These are phyloP conservation scores for Rhodotorula kratochvilovae DNA, from an alignment of 768 basidiomycete genomes.

Conservation along the genomic window DNA sequence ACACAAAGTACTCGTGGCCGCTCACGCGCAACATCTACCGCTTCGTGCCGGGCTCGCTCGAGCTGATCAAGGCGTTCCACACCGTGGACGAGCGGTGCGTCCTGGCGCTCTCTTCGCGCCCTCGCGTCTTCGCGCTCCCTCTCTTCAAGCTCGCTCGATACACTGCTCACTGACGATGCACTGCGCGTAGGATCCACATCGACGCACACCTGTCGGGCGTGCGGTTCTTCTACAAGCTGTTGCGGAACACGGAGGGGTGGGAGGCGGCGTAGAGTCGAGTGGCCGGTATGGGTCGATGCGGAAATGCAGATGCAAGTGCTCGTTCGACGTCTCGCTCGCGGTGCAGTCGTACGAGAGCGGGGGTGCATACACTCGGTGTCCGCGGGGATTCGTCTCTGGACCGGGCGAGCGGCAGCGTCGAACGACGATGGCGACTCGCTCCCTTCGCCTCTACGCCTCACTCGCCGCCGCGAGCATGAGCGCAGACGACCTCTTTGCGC, in stretches of 20 bases:
- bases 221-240: slow-evolving; percentile 48
- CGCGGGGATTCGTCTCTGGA: background rate
- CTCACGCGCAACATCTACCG: slow-evolving; percentile 47
- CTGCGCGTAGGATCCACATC: slow-evolving; percentile 37
- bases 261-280: background rate
- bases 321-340: background rate
- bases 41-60: slow-evolving; percentile 44
- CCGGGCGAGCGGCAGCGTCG: background rate
- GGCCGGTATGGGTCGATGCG: background rate
- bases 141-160: too few relatives aligned
- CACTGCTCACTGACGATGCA: background rate
- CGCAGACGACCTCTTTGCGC: background rate
- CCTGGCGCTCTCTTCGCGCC: too few relatives aligned
- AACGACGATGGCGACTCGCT: background rate
- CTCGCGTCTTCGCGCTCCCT: background rate
- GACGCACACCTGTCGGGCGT: slow-evolving; percentile 47
- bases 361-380: background rate
- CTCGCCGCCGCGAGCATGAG: background rate
- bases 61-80: slow-evolving; percentile 42
- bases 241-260: slow-evolving; percentile 46
- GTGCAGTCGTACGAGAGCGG: background rate
- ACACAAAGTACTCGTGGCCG: slow-evolving; percentile 43
- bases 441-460: background rate
- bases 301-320: background rate
- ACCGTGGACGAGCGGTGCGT: slow-evolving; percentile 44